Evolutionary conservation across 441 rosid species (phyloP).

Genomic region (Sinapis alba): DNA sequence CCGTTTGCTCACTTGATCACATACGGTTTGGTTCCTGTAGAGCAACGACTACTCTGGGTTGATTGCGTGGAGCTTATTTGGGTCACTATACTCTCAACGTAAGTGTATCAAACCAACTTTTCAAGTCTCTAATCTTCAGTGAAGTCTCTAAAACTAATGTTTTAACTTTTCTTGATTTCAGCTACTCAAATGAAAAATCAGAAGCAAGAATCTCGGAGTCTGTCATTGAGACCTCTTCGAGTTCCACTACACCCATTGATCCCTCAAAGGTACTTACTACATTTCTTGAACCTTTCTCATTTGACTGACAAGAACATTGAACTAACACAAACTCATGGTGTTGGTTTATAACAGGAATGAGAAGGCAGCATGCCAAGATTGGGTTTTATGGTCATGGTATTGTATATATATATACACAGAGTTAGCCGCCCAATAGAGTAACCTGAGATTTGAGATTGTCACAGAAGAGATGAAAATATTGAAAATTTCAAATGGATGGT

Average conservation of each 20-base stretch:
- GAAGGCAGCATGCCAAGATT: neutral
- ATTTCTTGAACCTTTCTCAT: neutral
- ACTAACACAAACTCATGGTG: neutral
- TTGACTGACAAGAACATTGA: neutral
- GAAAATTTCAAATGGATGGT: slow-evolving; percentile 17
- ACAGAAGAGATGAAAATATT: slow-evolving; percentile 11
- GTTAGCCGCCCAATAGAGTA: slow-evolving; percentile 17
- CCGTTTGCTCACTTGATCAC: slow-evolving; percentile 94
- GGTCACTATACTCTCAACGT: slow-evolving; percentile 98
- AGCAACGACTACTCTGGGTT: slow-evolving; percentile 96
- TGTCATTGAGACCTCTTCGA: slow-evolving; percentile 45
- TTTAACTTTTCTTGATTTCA: slow-evolving; percentile 30
- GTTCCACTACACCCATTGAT: slow-evolving; percentile 43
- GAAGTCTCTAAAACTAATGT: neutral
- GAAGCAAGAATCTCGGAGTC: slow-evolving; percentile 69
- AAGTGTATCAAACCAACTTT: slow-evolving; percentile 38
- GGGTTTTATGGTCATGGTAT: neutral
- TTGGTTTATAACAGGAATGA: slow-evolving; percentile 36
- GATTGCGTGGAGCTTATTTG: slow-evolving; percentile 90
- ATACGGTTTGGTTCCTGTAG: slow-evolving; percentile 80
- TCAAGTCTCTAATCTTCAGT: neutral
- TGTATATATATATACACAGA: slow-evolving; percentile 25
- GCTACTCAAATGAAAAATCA: slow-evolving; percentile 89
- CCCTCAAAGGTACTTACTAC: slow-evolving; percentile 49
- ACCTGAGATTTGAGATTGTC: slow-evolving; percentile 17